Base-by-base conservation (phyloP, 148 eudicot genomes). In the Camellia granthamiana region DNA sequence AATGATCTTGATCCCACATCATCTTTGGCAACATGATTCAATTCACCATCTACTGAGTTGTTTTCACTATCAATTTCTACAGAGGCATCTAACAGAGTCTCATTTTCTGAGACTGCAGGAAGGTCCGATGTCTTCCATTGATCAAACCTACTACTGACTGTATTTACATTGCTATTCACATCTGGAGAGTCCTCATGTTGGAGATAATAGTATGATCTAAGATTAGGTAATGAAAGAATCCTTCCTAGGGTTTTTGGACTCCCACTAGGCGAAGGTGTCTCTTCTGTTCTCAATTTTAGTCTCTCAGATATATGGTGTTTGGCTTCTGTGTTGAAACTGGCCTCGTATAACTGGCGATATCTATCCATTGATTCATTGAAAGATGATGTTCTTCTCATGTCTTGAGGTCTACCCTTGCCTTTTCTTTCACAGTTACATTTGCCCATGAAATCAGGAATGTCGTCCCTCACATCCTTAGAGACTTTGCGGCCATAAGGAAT, bases 151-250 rank as follows among this genome's bases (percentile, higher is more conserved):
- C 13, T 47, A 61, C 70, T 70, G 68, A 49, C 68, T 75, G 30
- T 56, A 52, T 75, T 21, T 23, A 54, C 71, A 81, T 9, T 11
- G 49, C 44, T 78, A 59, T 66, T 21, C 23, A 76, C 71, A 54
- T 78, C 74, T 7, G 75, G 72, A 38, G 75, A 80, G 19, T 79
- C 86, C 14, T 83, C 89, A 42, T 2, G 64, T 6, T 74, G 87
- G 13, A 73, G 74, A 60, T 49, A 74, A 54, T 74, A 83, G 78
- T 81, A 82, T 15, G 79, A 52, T 52, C 86, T 80, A 43, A 96
- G 88, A 82, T 93, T 88, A 2, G 99, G 99, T 46, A 90, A 88
- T 0, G 99, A 96, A 46, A 80, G 89, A 58, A 92, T 91, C 81
- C 98, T 92, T 54, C 30, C 87, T 23, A 93, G 78, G 42, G 61